These are phyloP conservation scores for Podila clonocystis DNA, from an alignment of 192 early-diverging fungal genomes.

Conservation along the genomic window DNA sequence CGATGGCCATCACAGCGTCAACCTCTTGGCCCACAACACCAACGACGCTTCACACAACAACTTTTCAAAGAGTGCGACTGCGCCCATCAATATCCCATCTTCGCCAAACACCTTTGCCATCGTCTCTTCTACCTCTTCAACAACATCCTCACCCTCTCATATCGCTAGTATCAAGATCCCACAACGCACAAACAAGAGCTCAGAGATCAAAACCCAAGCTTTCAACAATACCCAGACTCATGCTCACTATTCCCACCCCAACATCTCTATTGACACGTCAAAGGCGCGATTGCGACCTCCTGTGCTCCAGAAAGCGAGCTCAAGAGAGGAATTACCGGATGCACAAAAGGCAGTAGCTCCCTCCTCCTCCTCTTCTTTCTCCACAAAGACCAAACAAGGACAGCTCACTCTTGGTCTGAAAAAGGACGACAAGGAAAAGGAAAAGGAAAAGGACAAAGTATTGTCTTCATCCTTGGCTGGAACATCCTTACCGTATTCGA, in stretches of 20 bases:
- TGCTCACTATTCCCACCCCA: constrained; percentile 19
- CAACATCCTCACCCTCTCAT: constrained; percentile 14
- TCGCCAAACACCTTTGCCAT: constrained; percentile 6
- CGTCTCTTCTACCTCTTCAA: constrained; percentile 19
- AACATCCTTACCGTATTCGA: background rate
- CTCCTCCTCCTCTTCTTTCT: background rate
- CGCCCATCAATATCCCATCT: background rate
- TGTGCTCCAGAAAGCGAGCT: background rate
- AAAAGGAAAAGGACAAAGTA: background rate
- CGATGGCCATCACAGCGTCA: constrained; percentile 30
- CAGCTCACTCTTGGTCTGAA: constrained; percentile 21
- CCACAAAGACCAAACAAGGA: background rate
- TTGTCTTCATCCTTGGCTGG: background rate
- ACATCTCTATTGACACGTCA: constrained; percentile 46
- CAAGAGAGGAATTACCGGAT: background rate
- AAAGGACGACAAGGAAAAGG: constrained; percentile 11
- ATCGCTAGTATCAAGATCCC: constrained; percentile 14
- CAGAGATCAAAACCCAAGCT: background rate
- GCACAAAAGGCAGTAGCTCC: background rate
- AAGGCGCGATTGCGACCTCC: constrained; percentile 27
- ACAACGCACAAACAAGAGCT: constrained; percentile 1
- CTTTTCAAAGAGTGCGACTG: background rate
- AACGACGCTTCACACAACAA: background rate
- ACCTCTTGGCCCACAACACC: constrained; percentile 30
- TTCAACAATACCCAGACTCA: background rate